Evolutionary conservation across 768 basidiomycete species (phyloP), one percentile per base, ranked within the genome.

Genomic region (Hebeloma cylindrosporum): DNA sequence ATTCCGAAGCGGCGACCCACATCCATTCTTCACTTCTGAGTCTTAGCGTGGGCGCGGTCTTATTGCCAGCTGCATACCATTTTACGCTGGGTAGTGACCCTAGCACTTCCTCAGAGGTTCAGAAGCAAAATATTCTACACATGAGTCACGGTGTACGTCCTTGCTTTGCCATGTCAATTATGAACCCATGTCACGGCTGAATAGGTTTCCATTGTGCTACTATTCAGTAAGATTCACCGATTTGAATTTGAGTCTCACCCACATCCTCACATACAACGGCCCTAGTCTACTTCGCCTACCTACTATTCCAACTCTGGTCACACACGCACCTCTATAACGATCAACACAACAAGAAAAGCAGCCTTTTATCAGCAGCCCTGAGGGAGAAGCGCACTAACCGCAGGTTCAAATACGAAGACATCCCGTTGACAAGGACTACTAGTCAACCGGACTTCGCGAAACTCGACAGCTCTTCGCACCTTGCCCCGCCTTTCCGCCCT

Each of bases 221-320:
- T 93, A n/a, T 71, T 85, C 60, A 83, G 88, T 89, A 60, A 30
- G 80, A 60, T 13, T 11, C n/a, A 14, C 7, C 22, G n/a, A n/a
- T n/a, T n/a, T n/a, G n/a, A n/a, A n/a, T n/a, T n/a, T n/a, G n/a
- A n/a, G n/a, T 34, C 23, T 32, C 27, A 18, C 8, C 18, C 18
- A 14, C 26, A 9, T 31, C 31, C n/a, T 41, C 10, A 27, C 38
- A 42, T 50, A 25, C 25, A 46, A 32, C 11, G 2, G 18, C 45
- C 20, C 6, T 38, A 89, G 87, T 89, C 48, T 93, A 93, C 56
- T 60, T 62, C 13, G 66, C 68, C 14, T 90, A 88, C 54, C 74
- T 93, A 13, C 62, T 86, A 48, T 92, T 92, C 65, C 90, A 91
- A 60, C 68, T 89, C 3, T 85, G 73, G 68, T 89, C 88, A 0